Conservation (phyloP, 2,329 filamentous ascomycete species). For the Botrytis tulipae region DNA sequence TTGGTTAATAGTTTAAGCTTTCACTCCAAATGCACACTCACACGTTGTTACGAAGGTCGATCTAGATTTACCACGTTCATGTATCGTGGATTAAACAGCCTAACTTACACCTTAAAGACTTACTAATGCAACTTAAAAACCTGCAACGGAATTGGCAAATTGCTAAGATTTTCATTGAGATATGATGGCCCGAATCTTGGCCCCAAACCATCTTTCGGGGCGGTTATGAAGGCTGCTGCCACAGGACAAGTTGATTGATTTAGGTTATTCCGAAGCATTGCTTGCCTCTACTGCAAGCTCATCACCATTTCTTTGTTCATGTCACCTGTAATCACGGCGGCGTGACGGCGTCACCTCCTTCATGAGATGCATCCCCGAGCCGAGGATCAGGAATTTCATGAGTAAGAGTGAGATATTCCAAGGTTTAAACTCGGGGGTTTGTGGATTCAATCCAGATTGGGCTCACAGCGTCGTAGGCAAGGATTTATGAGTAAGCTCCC, state of each 20-base stretch:
- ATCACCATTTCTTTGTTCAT: background rate
- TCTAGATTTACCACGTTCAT: conserved; percentile 22
- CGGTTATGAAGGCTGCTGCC: background rate
- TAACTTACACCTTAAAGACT: background rate
- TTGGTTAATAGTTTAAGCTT: conserved; percentile 13
- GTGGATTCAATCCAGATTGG: conserved; percentile 5
- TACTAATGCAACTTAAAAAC: background rate
- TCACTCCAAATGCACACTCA: conserved; percentile 4
- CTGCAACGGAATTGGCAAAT: background rate
- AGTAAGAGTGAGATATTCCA: background rate
- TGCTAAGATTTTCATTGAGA: conserved; percentile 8
- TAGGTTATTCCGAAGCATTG: background rate
- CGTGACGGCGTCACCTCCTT: background rate
- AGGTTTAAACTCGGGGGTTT: conserved; percentile 1
- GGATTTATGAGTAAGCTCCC: background rate
- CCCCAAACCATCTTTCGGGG: background rate
- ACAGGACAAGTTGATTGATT: background rate
- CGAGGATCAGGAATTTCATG: background rate
- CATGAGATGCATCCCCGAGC: conserved; percentile 4
- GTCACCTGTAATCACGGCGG: background rate
- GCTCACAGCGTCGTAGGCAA: background rate
- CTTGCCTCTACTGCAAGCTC: background rate
- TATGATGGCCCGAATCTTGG: background rate
- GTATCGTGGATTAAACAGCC: conserved; percentile 11
- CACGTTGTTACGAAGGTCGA: conserved; percentile 13